These are phyloP conservation scores for Tylopilus felleus DNA, from an alignment of 768 basidiomycete genomes.

Conservation along the genomic window DNA sequence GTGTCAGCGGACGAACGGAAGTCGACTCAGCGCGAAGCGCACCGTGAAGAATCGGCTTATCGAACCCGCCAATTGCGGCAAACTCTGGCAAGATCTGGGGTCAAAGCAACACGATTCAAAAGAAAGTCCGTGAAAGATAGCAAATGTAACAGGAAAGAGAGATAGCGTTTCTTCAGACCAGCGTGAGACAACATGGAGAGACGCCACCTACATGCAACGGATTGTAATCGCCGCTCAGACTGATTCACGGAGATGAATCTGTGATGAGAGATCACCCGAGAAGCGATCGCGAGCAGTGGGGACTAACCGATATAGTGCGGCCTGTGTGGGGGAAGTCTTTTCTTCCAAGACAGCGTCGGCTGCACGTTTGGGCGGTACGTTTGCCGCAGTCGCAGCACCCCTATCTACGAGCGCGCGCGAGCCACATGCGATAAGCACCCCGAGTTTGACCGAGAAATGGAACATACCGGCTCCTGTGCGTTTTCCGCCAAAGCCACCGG, in stretches of 20 bases:
- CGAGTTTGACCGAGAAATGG: conserved; percentile 1
- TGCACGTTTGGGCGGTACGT: conserved; percentile 73
- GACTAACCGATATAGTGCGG: conserved; percentile 86
- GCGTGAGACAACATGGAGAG: neutral
- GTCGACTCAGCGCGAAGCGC: neutral
- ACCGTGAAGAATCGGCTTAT: conserved; percentile 83
- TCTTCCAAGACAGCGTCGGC: conserved; percentile 90
- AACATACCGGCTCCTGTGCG: conserved; percentile 70
- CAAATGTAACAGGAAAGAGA: neutral
- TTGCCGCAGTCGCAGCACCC: conserved; percentile 80
- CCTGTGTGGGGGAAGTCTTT: conserved; percentile 76
- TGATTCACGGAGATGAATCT: conserved; percentile 24
- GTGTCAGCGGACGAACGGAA: neutral
- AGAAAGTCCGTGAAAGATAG: neutral
- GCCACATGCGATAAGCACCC: neutral
- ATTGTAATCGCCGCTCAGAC: conserved; percentile 88
- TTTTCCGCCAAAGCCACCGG: conserved; percentile 96
- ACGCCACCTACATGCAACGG: conserved; percentile 69
- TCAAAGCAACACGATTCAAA: conserved; percentile 1
- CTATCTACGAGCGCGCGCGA: conserved; percentile 56
- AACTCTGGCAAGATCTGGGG: conserved; percentile 85
- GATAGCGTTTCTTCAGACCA: neutral
- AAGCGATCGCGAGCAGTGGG: neutral
- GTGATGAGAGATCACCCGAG: conserved; percentile 4
- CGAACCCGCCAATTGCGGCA: conserved; percentile 92